Evolutionary conservation across 2,329 filamentous ascomycete genomes (phyloP).

Genomic region (Phialophora expanda): DNA sequence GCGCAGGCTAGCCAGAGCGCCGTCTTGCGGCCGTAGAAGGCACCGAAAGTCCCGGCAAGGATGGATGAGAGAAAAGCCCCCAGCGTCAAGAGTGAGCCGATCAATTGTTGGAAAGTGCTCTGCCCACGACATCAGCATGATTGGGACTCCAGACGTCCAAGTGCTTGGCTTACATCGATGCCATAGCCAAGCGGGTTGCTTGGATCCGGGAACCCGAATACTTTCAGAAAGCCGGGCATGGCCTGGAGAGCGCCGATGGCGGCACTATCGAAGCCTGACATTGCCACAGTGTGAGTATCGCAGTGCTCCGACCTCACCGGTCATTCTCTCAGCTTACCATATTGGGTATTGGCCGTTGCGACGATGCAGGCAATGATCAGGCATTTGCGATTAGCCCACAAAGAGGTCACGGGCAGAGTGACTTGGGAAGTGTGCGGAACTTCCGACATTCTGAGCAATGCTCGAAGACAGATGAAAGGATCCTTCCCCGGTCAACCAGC

Average conservation of each 20-base stretch:
- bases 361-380: conserved; percentile 15
- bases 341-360: conserved; percentile 10
- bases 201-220: conserved; percentile 13
- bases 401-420: conserved; percentile 12
- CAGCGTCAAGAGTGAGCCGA: conserved; percentile 17
- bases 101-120: conserved; percentile 17
- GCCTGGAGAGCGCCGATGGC: conserved; percentile 16
- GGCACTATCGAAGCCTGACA: conserved; percentile 20
- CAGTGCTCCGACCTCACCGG: neutral
- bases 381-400: conserved; percentile 19
- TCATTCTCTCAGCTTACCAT: conserved; percentile 4
- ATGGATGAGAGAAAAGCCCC: conserved; percentile 15
- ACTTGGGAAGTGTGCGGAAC: conserved; percentile 19
- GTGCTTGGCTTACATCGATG: neutral
- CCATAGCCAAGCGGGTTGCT: conserved; percentile 3
- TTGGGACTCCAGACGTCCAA: neutral
- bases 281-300: neutral
- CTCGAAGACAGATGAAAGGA: conserved; percentile 4
- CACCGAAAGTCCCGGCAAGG: conserved; percentile 5
- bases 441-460: conserved; percentile 13
- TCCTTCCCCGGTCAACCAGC: neutral
- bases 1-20: conserved; percentile 15
- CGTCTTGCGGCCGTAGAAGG: conserved; percentile 14
- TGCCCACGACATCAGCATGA: neutral
- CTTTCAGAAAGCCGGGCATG: conserved; percentile 17